Evolutionary conservation across 2,329 filamentous ascomycete species (phyloP).

Genomic region (Aspergillus sp.): DNA sequence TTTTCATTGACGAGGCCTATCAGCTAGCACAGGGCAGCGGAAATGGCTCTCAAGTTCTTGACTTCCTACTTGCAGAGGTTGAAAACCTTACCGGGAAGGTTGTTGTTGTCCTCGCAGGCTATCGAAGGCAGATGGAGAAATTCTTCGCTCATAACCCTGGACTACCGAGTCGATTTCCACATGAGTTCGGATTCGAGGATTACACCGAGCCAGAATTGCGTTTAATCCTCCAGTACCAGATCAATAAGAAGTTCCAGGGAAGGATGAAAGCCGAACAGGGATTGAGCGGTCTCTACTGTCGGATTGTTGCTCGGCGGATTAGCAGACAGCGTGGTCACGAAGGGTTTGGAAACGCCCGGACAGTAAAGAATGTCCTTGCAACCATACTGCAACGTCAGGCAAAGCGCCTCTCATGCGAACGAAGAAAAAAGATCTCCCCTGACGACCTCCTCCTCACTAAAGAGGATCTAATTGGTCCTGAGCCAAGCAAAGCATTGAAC

Average conservation of each 20-base stretch:
- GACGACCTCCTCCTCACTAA: slow-evolving; percentile 63
- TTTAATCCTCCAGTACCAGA: slow-evolving; percentile 57
- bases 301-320: slow-evolving; percentile 62
- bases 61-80: slow-evolving; percentile 70
- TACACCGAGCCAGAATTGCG: slow-evolving; percentile 66
- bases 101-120: slow-evolving; percentile 72
- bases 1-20: slow-evolving; percentile 81
- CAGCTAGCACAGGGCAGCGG: slow-evolving; percentile 62
- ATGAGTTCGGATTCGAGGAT: slow-evolving; percentile 66
- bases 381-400: slow-evolving; percentile 60
- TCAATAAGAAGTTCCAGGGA: slow-evolving; percentile 55
- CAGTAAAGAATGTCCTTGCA: slow-evolving; percentile 62
- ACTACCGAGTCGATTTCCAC: slow-evolving; percentile 67
- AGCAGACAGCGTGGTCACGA: slow-evolving; percentile 62
- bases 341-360: slow-evolving; percentile 73
- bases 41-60: slow-evolving; percentile 63
- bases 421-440: slow-evolving; percentile 34
- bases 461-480: slow-evolving; percentile 70
- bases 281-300: slow-evolving; percentile 59
- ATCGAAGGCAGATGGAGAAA: slow-evolving; percentile 71
- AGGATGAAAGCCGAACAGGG: slow-evolving; percentile 63
- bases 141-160: slow-evolving; percentile 76
- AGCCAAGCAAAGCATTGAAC: slow-evolving; percentile 56
- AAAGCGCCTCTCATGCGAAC: slow-evolving; percentile 52
- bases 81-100: slow-evolving; percentile 70